phyloP scores from a whole-genome alignment of 352 stramenopile species.

The Phytophthora pseudosyringae region DNA sequence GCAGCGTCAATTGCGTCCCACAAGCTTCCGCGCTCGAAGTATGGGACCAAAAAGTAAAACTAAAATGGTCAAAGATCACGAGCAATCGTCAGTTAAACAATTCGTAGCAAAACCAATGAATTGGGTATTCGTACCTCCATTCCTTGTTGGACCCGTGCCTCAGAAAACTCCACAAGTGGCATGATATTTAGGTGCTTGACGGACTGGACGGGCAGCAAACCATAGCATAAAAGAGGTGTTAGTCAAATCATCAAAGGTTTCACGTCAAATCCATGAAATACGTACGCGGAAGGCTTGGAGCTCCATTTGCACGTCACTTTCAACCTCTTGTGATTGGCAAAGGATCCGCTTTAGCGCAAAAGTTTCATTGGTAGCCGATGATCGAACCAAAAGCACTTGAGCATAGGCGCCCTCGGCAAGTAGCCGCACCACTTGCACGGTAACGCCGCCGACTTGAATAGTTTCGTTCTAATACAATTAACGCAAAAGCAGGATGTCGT shows the following conservation, averaged over 20 bases:
- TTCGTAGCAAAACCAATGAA: not conserved
- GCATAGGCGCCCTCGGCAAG: conserved; percentile 81
- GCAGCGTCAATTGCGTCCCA: conserved; percentile 78
- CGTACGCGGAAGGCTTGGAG: conserved; percentile 77
- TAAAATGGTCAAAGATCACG: conserved; percentile 22
- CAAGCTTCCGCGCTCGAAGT: conserved; percentile 84
- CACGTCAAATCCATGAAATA: not conserved
- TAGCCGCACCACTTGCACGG: conserved; percentile 68
- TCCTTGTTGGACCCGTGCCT: conserved; percentile 67
- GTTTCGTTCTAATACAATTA: conserved; percentile 58
- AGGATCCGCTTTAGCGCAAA: conserved; percentile 88
- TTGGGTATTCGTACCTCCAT: conserved; percentile 58
- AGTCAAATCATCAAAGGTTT: not conserved
- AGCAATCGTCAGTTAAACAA: not conserved
- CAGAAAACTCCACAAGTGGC: conserved; percentile 80
- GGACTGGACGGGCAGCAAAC: conserved; percentile 38
- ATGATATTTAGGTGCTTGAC: conserved; percentile 87
- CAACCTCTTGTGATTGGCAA: conserved; percentile 82
- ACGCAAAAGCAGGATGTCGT: not conserved
- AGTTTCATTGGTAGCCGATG: conserved; percentile 64
- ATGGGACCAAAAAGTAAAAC: conserved; percentile 88
- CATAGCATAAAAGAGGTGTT: conserved; percentile 5
- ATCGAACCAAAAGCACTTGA: conserved; percentile 84
- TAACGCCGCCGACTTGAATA: conserved; percentile 77
- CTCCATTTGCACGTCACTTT: conserved; percentile 79